A percentile compares a stretch with the other conserved stretches of the same genome.
Conservation (phyloP, 1,284 basidiomycete species). For the Trametes pubescens region DNA sequence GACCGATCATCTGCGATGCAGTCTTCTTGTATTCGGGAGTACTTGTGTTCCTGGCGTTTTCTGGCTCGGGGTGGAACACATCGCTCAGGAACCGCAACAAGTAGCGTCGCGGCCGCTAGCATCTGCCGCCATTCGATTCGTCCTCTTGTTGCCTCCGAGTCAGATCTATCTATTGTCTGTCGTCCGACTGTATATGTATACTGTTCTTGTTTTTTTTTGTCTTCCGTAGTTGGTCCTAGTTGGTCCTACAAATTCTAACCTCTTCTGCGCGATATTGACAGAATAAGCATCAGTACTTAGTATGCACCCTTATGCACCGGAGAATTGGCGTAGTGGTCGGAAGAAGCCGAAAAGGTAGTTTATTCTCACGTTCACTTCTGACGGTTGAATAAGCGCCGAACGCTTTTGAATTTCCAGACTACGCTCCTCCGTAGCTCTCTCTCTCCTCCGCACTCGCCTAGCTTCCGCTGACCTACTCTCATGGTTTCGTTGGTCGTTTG, state of each 20-base stretch:
- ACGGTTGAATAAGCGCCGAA: neutral
- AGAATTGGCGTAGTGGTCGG: neutral
- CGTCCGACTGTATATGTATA: too few species aligned
- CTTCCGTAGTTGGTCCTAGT: too few species aligned
- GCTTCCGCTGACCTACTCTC: neutral
- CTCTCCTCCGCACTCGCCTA: too few species aligned
- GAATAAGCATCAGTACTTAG: too few species aligned
- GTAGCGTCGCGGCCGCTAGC: neutral
- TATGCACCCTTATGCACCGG: too few species aligned
- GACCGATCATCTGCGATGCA: neutral
- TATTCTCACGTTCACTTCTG: neutral
- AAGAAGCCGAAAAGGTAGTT: neutral
- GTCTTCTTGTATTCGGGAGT: neutral
- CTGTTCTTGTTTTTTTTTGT: too few species aligned
- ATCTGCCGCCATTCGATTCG: too few species aligned
- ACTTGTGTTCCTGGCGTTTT: neutral
- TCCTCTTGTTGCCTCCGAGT: too few species aligned
- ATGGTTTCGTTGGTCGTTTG: neutral
- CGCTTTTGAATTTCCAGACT: neutral
- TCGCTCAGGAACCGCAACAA: constrained; percentile 9
- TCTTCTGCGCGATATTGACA: too few species aligned
- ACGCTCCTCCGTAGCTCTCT: neutral
- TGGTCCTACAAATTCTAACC: too few species aligned
- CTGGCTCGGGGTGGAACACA: constrained; percentile 3
- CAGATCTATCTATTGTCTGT: too few species aligned